These are phyloP conservation scores for Nidularia sp. DNA, from an alignment of 768 basidiomycete genomes.

Conservation along the genomic window DNA sequence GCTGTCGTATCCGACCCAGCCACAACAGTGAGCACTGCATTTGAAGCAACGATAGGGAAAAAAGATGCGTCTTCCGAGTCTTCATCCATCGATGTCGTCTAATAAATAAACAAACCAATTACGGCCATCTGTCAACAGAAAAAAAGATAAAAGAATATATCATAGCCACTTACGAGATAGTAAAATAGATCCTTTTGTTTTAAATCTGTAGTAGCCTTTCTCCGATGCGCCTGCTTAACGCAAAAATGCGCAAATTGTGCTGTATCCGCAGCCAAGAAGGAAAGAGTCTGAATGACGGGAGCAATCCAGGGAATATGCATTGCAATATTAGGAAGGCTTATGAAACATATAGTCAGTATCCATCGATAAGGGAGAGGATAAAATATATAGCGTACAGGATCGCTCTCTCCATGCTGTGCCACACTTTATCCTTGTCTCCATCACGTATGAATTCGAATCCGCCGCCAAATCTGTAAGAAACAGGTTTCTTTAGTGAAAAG, in stretches of 20 bases:
- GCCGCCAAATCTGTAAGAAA: conserved; percentile 22
- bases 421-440: conserved; percentile 20
- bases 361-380: not conserved
- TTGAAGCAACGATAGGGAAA: not conserved
- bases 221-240: not conserved
- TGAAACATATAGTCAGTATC: not conserved
- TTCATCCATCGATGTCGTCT: not conserved
- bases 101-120: not conserved
- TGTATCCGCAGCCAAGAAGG: not conserved
- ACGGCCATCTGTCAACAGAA: not conserved
- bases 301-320: conserved; percentile 3
- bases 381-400: not conserved
- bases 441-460: conserved; percentile 28
- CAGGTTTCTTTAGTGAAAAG: not conserved
- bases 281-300: not conserved
- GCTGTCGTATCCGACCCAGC: conserved; percentile 50
- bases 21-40: conserved; percentile 9
- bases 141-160: not conserved
- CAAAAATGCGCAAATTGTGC: conserved; percentile 1
- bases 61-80: not conserved
- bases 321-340: not conserved
- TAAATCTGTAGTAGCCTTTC: not conserved
- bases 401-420: conserved; percentile 1
- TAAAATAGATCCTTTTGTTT: conserved; percentile 18
- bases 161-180: conserved; percentile 15